Evolutionary conservation across 2,329 filamentous ascomycete species (phyloP), one percentile per base, ranked within the genome.

Genomic region (Pseudocercospora eumusae): DNA sequence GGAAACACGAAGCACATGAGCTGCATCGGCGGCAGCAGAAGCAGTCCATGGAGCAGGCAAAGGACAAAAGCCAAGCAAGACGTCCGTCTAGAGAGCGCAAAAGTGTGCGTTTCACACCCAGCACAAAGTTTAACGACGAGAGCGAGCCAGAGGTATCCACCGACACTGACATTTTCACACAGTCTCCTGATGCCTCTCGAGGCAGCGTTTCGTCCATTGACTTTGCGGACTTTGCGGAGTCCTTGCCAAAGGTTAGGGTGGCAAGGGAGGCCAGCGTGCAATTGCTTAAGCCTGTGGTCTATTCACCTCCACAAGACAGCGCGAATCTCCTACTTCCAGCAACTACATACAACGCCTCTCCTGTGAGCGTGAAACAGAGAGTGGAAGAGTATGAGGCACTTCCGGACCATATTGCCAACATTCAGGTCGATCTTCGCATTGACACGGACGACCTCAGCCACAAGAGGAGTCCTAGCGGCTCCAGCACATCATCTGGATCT

Each of bases 131-230:
- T 44, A 42, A 57, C 18, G 47, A 55, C 18, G 42, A 61, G 6
- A 21, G 25, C 15, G 27, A 50, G n/a, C 25, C 57, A 45, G 20
- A 60, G 3, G 61, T 54, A 31, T 33, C 56, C n/a, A 53, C 56
- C 25, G 62, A 60, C 21, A 61, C 63, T 31, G 65, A 65, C 28
- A 59, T 62, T 27, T 65, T 65, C 55, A 67, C 65, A 36, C 63
- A 63, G 44, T 67, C 61, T 45, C 61, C 59, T 31, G 54, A 65
- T 40, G 63, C 63, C 10, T 63, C 63, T 27, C 49, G 56, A 13
- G 57, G 33, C 28, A 64, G 57, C 28, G 45, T 61, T 36, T 56
- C 59, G n/a, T 61, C 63, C 6, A 57, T 61, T 10, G 59, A 47
- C 20, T 57, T 55, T 54, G 45, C 56, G 15, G 52, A 64, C 20